phyloP scores from a whole-genome alignment of 2,329 filamentous ascomycete species.

The Cladobotryum protrusum region DNA sequence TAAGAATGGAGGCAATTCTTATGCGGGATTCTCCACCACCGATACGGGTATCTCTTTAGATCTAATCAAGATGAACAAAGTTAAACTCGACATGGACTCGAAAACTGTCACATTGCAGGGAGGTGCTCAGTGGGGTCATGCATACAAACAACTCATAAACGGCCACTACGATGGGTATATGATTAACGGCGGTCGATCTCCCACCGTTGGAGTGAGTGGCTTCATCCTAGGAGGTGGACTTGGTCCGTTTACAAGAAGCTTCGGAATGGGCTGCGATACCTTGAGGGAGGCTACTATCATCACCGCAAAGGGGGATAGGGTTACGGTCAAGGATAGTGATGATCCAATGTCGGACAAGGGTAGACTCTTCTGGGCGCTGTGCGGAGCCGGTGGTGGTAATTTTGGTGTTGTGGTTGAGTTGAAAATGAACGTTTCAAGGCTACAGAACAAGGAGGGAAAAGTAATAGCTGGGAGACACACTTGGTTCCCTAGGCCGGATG shows the following conservation, averaged over 20 bases:
- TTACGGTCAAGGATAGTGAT: constrained; percentile 16
- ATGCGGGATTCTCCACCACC: constrained; percentile 24
- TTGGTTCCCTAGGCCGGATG: constrained; percentile 13
- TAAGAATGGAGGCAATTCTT: constrained; percentile 27
- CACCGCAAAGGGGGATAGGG: constrained; percentile 19
- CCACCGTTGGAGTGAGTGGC: constrained; percentile 32
- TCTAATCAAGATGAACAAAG: constrained; percentile 23
- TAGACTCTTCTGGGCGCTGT: constrained; percentile 33
- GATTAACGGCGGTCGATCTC: constrained; percentile 28
- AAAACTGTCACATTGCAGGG: constrained; percentile 20
- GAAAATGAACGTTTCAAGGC: constrained; percentile 20
- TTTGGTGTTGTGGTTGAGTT: constrained; percentile 32
- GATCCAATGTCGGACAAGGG: constrained; percentile 11
- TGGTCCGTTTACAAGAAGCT: constrained; percentile 26
- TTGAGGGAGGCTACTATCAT: constrained; percentile 30
- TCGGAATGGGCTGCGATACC: constrained; percentile 11
- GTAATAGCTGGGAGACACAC: constrained; percentile 22
- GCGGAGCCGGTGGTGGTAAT: constrained; percentile 35
- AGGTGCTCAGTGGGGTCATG: constrained; percentile 27
- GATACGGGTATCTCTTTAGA: constrained; percentile 24
- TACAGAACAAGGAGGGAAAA: neutral
- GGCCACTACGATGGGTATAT: constrained; percentile 16
- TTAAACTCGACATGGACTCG: constrained; percentile 15
- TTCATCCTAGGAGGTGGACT: constrained; percentile 33
- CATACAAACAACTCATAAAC: constrained; percentile 23